Base-by-base conservation (phyloP, 306 rosid genomes). In the Alnus rubra region DNA sequence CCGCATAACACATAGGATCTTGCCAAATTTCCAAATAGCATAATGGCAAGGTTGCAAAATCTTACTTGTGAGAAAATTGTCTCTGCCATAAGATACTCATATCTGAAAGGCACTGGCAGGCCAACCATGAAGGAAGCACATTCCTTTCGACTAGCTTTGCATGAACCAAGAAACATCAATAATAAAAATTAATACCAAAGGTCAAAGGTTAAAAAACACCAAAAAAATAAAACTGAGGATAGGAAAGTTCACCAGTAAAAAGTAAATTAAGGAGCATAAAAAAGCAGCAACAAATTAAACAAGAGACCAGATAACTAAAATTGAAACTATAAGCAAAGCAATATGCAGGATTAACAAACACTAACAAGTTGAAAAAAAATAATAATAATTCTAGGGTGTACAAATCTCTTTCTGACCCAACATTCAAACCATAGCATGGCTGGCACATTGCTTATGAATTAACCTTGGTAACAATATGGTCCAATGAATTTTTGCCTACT, bases 91-190 rank as follows among this genome's bases (percentile, higher is more conserved):
- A 96, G 93, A 85, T 90, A 93, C 82, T 96, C 99, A 16, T 93
- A 96, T 89, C 99, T 87, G 87, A 96, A 96, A 77, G 97, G 85
- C 75, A 96, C 98, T 6, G 97, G 99, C 65, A 96, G 88, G 68
- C 99, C 92, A 86, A 88, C 99, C 96, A 96, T 89, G 89, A 90
- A 96, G 74, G 97, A 88, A 49, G 98, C 96, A 75, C 99, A 96
- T 89, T 96, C 99, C 91, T 93, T 96, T 77, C 99, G 99, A 93
- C 99, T 96, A 90, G 90, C 97, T 91, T 92, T 92, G 90, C 98
- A 92, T 74, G 82, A 94, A 94, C 33, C 88, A 88, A 84, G 80
- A 84, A 73, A 84, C 76, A 80, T 69, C 70, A 54, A 74, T 13
- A 62, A 82, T 74, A 84, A 86, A 81, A 76, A 82, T 83, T 82